phyloP scores from a whole-genome alignment of 148 eudicot genomes.

The Chenopodium suecicum region DNA sequence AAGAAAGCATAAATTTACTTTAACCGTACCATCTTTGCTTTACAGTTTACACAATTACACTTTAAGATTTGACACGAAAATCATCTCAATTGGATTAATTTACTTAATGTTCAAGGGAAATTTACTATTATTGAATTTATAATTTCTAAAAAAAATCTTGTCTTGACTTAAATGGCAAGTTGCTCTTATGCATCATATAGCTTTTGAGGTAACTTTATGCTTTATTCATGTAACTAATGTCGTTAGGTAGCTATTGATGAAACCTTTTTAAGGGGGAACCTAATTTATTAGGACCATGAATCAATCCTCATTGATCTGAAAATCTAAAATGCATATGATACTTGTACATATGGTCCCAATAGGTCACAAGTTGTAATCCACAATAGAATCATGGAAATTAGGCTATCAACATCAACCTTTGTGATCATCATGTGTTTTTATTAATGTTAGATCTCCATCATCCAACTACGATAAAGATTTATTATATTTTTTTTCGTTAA shows the following conservation, averaged over 20 bases:
- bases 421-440: constrained; percentile 35
- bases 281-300: constrained; percentile 24
- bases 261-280: constrained; percentile 27
- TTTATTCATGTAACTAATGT: constrained; percentile 15
- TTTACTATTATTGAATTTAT: too few relatives aligned
- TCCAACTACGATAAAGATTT: neutral
- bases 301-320: neutral
- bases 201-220: neutral
- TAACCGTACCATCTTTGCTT: too few relatives aligned
- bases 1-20: too few relatives aligned
- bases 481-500: too few relatives aligned
- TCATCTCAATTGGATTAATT: neutral
- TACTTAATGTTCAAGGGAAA: neutral
- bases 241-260: constrained; percentile 30
- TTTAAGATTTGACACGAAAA: neutral
- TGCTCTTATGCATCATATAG: constrained; percentile 13
- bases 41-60: neutral
- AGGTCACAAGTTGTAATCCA: constrained; percentile 23
- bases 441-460: constrained; percentile 16
- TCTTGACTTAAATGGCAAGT: constrained; percentile 32
- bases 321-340: neutral
- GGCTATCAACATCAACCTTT: constrained; percentile 28
- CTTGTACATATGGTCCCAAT: constrained; percentile 27
- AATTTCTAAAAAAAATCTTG: neutral
- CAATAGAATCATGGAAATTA: constrained; percentile 11